Conservation (phyloP, 352 stramenopile genomes). For the Thalassiosira mediterranea region DNA sequence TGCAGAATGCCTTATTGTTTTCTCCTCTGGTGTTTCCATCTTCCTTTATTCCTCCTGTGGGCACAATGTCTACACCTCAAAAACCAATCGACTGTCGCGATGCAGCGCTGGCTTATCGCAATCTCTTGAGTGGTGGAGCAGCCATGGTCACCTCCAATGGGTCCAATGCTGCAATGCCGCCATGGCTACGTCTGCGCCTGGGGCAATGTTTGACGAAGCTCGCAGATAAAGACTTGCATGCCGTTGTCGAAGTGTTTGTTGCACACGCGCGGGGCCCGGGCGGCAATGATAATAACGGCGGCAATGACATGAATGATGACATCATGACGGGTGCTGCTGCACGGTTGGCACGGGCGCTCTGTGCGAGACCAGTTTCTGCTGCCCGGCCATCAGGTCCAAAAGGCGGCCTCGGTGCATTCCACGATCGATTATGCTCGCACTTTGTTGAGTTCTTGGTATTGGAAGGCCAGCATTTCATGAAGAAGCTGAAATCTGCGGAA, state of each 20-base stretch:
- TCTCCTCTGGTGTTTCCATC: conserved; percentile 31
- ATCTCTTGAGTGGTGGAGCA: conserved; percentile 47
- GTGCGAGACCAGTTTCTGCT: conserved; percentile 28
- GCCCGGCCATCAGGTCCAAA: conserved; percentile 10
- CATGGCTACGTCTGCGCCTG: conserved; percentile 69
- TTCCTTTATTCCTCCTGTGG: conserved; percentile 18
- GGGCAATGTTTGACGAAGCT: conserved; percentile 66
- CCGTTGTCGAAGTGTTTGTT: conserved; percentile 80
- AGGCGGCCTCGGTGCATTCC: conserved; percentile 11
- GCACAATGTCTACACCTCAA: neutral
- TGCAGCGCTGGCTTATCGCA: conserved; percentile 49
- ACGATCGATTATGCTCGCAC: conserved; percentile 47
- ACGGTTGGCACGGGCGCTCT: conserved; percentile 49
- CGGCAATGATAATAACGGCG: conserved; percentile 9
- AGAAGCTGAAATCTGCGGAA: conserved; percentile 18
- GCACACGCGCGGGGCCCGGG: conserved; percentile 35
- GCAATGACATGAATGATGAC: conserved; percentile 29
- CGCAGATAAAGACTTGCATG: conserved; percentile 57
- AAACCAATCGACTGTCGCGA: conserved; percentile 43
- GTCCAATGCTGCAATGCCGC: conserved; percentile 32
- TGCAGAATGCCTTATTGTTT: conserved; percentile 38
- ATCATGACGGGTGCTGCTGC: conserved; percentile 53
- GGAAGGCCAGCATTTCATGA: conserved; percentile 27
- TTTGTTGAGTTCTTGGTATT: conserved; percentile 58
- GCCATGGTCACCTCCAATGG: conserved; percentile 19